Percentiles rank a stretch among this genome's conserved stretches.
Evolutionary conservation across 2,329 filamentous ascomycete genomes (phyloP).

Genomic region (Exophiala mesophila): DNA sequence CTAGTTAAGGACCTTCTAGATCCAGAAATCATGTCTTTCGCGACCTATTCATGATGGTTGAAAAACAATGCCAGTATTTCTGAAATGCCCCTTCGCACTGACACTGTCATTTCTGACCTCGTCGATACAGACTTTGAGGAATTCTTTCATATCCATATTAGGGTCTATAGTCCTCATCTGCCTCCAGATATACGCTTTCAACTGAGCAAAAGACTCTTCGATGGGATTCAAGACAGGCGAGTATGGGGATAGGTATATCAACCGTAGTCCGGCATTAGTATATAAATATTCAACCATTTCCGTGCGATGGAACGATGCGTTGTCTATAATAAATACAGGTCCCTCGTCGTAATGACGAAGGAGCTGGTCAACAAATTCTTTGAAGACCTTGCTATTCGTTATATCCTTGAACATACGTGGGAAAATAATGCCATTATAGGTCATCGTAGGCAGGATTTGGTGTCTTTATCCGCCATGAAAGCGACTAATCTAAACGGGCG

Average conservation of each 20-base stretch:
- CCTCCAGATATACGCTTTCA: conserved; percentile 33
- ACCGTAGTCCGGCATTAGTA: conserved; percentile 29
- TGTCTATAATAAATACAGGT: conserved; percentile 33
- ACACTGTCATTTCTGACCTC: conserved; percentile 3
- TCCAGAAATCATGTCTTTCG: neutral
- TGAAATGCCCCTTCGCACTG: conserved; percentile 6
- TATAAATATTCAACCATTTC: conserved; percentile 31
- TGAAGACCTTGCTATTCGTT: conserved; percentile 30
- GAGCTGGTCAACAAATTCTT: conserved; percentile 31
- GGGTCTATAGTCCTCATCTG: conserved; percentile 25
- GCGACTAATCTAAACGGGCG: conserved; percentile 22
- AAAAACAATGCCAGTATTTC: conserved; percentile 5
- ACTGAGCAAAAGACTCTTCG: conserved; percentile 35
- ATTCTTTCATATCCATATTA: conserved; percentile 26
- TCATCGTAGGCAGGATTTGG: conserved; percentile 31
- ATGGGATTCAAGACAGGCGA: conserved; percentile 36
- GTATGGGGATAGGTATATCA: conserved; percentile 33
- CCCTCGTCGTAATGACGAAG: conserved; percentile 28
- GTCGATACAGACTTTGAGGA: conserved; percentile 29
- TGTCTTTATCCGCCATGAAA: conserved; percentile 26
- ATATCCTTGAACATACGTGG: conserved; percentile 30
- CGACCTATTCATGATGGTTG: neutral
- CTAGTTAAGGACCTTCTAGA: neutral
- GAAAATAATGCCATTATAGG: conserved; percentile 25
- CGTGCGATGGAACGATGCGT: conserved; percentile 28